A percentile compares a stretch with the other conserved stretches of the same genome.
Conservation (phyloP, 257 asterid species). For the Henckelia pumila region DNA sequence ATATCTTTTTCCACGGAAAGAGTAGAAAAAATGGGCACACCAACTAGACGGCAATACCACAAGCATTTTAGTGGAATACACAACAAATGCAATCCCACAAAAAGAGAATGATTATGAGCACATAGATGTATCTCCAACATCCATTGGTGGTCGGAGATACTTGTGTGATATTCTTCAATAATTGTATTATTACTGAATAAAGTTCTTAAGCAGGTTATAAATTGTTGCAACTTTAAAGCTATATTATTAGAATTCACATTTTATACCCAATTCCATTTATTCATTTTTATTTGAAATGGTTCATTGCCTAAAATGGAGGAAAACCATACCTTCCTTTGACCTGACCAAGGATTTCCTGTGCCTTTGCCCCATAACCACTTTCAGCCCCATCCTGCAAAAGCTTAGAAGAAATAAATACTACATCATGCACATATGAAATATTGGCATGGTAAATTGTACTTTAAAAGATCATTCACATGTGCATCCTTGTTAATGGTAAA, state of each 20-base stretch:
- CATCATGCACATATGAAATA: neutral
- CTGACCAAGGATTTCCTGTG: conserved; percentile 92
- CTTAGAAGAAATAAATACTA: conserved; percentile 1
- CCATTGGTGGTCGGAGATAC: neutral
- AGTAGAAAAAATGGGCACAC: neutral
- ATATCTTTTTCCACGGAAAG: too few relatives aligned
- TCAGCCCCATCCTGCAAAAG: conserved; percentile 85
- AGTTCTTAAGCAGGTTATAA: neutral
- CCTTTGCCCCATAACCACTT: conserved; percentile 94
- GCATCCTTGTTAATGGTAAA: neutral
- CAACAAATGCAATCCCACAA: neutral
- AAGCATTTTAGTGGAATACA: neutral
- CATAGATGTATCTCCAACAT: neutral
- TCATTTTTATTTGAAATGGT: neutral
- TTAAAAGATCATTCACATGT: neutral
- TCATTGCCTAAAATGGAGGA: conserved; percentile 4
- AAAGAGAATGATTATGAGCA: neutral
- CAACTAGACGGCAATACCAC: neutral
- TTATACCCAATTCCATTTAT: neutral
- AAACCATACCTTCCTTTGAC: conserved; percentile 84
- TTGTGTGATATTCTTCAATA: neutral
- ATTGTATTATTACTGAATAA: too few relatives aligned
- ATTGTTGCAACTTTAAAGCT: neutral
- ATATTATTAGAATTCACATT: neutral
- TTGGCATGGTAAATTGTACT: neutral